These are phyloP conservation scores for Fusarium kyushuense DNA, from an alignment of 2,329 filamentous ascomycete genomes.

Conservation along the genomic window DNA sequence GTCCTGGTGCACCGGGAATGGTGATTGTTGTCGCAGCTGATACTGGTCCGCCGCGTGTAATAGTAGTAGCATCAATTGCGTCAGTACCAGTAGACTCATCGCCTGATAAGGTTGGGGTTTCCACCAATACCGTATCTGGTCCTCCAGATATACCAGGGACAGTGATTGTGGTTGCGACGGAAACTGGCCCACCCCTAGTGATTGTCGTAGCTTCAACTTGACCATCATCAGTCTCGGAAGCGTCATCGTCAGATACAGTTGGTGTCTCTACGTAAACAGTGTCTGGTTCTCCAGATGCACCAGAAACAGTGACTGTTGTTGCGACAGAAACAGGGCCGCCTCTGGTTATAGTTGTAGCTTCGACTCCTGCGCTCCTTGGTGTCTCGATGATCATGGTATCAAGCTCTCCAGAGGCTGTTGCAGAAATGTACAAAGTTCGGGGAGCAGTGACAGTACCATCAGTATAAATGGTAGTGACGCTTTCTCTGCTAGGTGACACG, in stretches of 20 bases:
- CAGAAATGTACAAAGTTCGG: slow-evolving; percentile 3
- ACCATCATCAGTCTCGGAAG: background rate
- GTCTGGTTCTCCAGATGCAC: background rate
- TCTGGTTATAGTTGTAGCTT: background rate
- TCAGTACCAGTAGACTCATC: too few species aligned
- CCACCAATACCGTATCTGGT: background rate
- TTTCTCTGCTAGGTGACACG: background rate
- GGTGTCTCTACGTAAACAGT: slow-evolving; percentile 9
- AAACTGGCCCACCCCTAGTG: slow-evolving; percentile 1
- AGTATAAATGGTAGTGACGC: slow-evolving; percentile 9
- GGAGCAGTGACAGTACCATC: slow-evolving; percentile 13
- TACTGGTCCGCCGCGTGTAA: background rate
- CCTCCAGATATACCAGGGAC: slow-evolving; percentile 1
- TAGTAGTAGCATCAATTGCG: background rate
- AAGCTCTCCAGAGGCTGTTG: slow-evolving; percentile 6
- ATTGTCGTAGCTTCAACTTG: slow-evolving; percentile 4
- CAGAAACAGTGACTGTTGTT: background rate
- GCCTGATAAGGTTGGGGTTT: background rate
- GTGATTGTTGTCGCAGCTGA: background rate
- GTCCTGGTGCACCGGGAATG: background rate
- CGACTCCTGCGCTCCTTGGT: background rate
- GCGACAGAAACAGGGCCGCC: slow-evolving; percentile 2
- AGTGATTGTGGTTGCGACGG: background rate
- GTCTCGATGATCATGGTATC: slow-evolving; percentile 27
- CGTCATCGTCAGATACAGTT: background rate